Evolutionary conservation across 1,284 basidiomycete genomes (phyloP), one percentile per base, ranked within the genome.

Genomic region (Ustilago vetiveriae): DNA sequence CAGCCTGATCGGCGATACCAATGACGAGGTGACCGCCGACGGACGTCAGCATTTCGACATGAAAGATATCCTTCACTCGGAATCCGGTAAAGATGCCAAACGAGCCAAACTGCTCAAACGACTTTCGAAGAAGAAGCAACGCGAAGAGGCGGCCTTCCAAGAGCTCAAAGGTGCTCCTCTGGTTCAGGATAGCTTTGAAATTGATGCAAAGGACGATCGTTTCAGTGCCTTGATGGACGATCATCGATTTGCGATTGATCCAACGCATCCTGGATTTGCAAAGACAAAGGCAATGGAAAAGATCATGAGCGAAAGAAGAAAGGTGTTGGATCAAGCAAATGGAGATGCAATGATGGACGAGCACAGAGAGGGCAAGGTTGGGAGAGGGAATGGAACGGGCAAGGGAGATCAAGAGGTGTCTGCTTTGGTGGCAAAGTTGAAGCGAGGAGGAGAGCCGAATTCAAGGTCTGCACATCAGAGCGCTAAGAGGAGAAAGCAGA

Each of bases 221-320:
- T 98, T 98, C 86, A 87, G 88, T 71, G 90, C 87, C 10, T 79
- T 98, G 42, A 90, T 94, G 80, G 91, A 97, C 70, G 91, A 98
- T 79, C 89, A 93, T 75, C 87, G 89, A 39, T 98, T 92, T 78
- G 94, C 95, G 0, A 92, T 99, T 73, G 96, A 98, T 82, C 95
- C 96, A 19, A 92, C 89, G 43, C 92, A 98, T 84, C 92, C 95
- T 14, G 71, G 75, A 27, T 81, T 81, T 45, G 59, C 77, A 22
- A 76, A 79, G 72, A 82, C 80, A 7, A 72, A 78, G 36, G 76
- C 64, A 35, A 82, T 81, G 78, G 48, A 76, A 53, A 64, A 67
- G 62, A 71, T 81, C 22, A 54, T 82, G 39, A 56, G 70, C 13
- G 78, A 76, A 48, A 48, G 74, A 35, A 47, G 72, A 32, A 64